Evolutionary conservation across 2,329 filamentous ascomycete genomes (phyloP), one percentile per base, ranked within the genome.

Genomic region (Scleromitrula shiraiana): DNA sequence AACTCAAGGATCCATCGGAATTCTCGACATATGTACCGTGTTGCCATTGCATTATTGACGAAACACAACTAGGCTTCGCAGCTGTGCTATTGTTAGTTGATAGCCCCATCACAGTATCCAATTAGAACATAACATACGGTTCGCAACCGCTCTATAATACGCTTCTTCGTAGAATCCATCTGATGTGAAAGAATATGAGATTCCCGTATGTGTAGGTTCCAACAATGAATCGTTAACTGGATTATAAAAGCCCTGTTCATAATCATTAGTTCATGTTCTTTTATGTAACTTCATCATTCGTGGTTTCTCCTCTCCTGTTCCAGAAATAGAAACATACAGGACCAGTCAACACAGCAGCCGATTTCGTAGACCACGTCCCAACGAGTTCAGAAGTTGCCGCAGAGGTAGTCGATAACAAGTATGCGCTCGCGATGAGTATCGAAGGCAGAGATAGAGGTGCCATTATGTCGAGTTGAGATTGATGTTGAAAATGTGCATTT

Each of bases 311-410:
- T 29, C 39, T 49, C 37, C 30, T 50, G 38, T 55, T 56, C 53
- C 49, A 58, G 56, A 52, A 59, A 62, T 59, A 55, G 49, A 46
- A 47, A 68, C 70, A 50, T 77, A 85, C 83, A 46, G 82, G 77
- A 37, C 83, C 83, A 7, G 83, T 87, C 37, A 85, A 61, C 33
- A 84, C 83, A 52, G 78, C 76, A 61, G 76, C 78, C 22, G 80
- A 82, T 65, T 87, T 88, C 38, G 80, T 83, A 14, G 77, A 76
- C 83, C 83, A 88, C 50, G 83, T 87, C 50, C 83, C 83, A n/a
- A 79, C 73, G 26, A 86, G 67, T 44, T 74, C 67, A 26, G 70
- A 62, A 53, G 74, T 69, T 30, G 63, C 61, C 26, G 71, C 67
- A 42, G 66, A 65, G 22, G 65, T 61, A 50, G 65, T 51, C 9